phyloP scores from a whole-genome alignment of 2,329 filamentous ascomycete genomes.

The Alternaria brassicae region DNA sequence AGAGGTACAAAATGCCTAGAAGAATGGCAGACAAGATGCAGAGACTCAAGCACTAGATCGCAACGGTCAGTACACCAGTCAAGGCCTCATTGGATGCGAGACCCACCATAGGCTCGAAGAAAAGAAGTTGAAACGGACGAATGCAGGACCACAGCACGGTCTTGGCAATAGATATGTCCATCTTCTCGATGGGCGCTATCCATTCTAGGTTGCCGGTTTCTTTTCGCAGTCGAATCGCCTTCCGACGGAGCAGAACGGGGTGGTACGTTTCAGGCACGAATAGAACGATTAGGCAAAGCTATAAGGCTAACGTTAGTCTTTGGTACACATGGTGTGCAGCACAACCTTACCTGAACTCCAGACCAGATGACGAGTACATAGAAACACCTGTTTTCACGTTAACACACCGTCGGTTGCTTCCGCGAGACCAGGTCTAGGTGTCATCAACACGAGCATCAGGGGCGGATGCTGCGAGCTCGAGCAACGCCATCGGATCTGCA shows the following conservation, averaged over 20 bases:
- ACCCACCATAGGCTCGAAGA: conserved; percentile 77
- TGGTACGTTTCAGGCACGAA: conserved; percentile 89
- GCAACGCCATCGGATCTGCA: conserved; percentile 7
- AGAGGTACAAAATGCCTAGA: conserved; percentile 87
- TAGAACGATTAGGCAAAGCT: conserved; percentile 70
- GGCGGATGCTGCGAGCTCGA: conserved; percentile 6
- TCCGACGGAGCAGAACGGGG: conserved; percentile 72
- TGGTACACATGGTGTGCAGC: conserved; percentile 21
- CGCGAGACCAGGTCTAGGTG: neutral
- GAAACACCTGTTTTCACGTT: conserved; percentile 53
- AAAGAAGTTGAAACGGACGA: conserved; percentile 77
- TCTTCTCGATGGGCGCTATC: conserved; percentile 77
- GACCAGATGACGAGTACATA: conserved; percentile 87
- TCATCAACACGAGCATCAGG: conserved; percentile 7
- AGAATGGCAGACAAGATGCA: conserved; percentile 84
- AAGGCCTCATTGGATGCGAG: conserved; percentile 1
- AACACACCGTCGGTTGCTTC: conserved; percentile 30
- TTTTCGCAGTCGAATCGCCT: conserved; percentile 72
- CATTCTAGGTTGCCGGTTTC: conserved; percentile 80
- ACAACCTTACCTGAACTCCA: conserved; percentile 51
- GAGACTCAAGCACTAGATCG: conserved; percentile 68
- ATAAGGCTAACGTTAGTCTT: conserved; percentile 36
- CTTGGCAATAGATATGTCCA: conserved; percentile 69
- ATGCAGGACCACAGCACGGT: conserved; percentile 62
- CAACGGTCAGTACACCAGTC: conserved; percentile 38